Conservation (phyloP, 768 basidiomycete species). For the Lactarius tabidus region DNA sequence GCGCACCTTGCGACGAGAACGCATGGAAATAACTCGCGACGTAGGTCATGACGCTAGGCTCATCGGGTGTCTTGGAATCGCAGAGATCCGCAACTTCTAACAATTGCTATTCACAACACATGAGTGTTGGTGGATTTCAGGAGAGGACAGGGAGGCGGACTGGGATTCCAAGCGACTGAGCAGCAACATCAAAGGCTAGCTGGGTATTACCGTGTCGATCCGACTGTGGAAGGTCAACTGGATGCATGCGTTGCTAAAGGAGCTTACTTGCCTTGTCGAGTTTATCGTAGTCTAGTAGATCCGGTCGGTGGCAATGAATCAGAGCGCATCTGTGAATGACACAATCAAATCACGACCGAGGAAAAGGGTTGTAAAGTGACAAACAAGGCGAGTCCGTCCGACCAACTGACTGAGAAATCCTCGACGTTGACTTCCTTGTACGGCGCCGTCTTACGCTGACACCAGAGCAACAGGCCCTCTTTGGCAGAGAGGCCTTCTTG, state of each 20-base stretch:
- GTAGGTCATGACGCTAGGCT: conserved; percentile 97
- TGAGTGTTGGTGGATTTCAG: conserved; percentile 12
- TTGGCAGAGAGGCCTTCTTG: conserved; percentile 99
- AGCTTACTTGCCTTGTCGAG: conserved; percentile 65
- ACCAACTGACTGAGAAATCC: conserved; percentile 92
- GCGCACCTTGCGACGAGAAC: conserved; percentile 91
- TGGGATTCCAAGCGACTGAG: conserved; percentile 85
- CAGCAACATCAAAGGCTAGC: conserved; percentile 84
- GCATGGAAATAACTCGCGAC: conserved; percentile 98
- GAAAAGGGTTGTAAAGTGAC: conserved; percentile 33
- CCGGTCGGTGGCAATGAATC: conserved; percentile 96
- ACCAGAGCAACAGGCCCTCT: conserved; percentile 96
- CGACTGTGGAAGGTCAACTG: conserved; percentile 39
- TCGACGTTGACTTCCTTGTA: conserved; percentile 92
- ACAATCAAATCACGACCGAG: conserved; percentile 14
- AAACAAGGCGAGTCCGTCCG: conserved; percentile 92
- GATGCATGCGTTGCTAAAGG: neutral
- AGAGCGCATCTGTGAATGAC: conserved; percentile 75
- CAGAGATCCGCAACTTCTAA: conserved; percentile 96
- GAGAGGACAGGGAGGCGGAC: conserved; percentile 38
- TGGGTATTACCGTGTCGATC: conserved; percentile 81
- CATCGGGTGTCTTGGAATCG: conserved; percentile 83
- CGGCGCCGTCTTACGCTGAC: conserved; percentile 89
- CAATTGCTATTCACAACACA: conserved; percentile 57
- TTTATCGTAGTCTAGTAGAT: conserved; percentile 84